Evolutionary conservation across 768 basidiomycete genomes (phyloP).

Genomic region (Rhizopogon sp.): DNA sequence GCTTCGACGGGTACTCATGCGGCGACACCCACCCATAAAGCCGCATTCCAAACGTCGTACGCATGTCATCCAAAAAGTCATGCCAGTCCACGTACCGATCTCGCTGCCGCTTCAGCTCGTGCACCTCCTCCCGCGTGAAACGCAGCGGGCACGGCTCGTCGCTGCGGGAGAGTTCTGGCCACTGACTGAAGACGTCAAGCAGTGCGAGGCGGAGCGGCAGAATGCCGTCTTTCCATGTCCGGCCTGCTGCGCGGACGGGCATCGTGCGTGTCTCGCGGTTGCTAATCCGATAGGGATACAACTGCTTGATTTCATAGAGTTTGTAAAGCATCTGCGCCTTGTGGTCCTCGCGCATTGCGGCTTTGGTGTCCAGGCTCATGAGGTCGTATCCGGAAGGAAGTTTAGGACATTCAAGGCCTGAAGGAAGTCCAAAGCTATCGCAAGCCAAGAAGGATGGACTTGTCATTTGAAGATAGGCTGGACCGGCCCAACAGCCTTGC

Average conservation of each 20-base stretch:
- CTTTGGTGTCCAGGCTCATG: conserved; percentile 9
- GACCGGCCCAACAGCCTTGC: conserved; percentile 19
- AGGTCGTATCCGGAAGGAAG: conserved; percentile 7
- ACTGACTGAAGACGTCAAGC: conserved; percentile 7
- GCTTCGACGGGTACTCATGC: conserved; percentile 9
- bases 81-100: conserved; percentile 13
- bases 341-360: conserved; percentile 6
- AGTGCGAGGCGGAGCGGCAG: conserved; percentile 11
- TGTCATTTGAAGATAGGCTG: conserved; percentile 11
- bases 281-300: conserved; percentile 9
- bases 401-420: conserved; percentile 10
- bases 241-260: conserved; percentile 13
- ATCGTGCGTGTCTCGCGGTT: conserved; percentile 7
- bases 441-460: conserved; percentile 8
- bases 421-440: not conserved
- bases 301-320: conserved; percentile 13
- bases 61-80: conserved; percentile 10
- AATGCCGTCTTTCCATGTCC: conserved; percentile 14
- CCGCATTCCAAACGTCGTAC: conserved; percentile 10
- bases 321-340: conserved; percentile 12
- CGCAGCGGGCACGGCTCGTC: conserved; percentile 11
- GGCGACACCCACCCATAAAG: conserved; percentile 12
- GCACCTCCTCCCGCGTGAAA: conserved; percentile 11
- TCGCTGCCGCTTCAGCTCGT: conserved; percentile 6
- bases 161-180: conserved; percentile 5